These are phyloP conservation scores for Arthrinium phaeospermum DNA, from an alignment of 2,329 filamentous ascomycete genomes.

Conservation along the genomic window DNA sequence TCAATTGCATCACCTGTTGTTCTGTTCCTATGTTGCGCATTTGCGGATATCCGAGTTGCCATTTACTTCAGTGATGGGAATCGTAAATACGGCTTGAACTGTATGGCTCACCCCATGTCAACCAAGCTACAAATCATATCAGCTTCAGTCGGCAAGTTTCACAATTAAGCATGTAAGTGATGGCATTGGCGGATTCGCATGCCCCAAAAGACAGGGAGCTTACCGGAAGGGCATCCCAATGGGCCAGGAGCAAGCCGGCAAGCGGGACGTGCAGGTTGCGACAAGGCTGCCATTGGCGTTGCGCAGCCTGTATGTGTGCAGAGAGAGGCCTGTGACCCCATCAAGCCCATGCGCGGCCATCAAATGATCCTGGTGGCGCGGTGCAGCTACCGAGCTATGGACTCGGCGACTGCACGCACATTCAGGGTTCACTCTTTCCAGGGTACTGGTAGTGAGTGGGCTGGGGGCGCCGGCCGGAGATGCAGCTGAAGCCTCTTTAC, in stretches of 20 bases:
- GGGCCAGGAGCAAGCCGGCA: background rate
- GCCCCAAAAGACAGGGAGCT: background rate
- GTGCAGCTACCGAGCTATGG: too few species aligned
- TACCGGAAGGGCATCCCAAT: background rate
- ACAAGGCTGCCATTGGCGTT: constrained; percentile 10
- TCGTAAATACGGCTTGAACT: background rate
- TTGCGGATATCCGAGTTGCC: too few species aligned
- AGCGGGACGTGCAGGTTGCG: background rate
- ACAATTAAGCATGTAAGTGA: background rate
- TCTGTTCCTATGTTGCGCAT: too few species aligned
- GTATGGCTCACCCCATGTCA: background rate
- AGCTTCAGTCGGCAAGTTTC: background rate
- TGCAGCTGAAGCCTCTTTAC: background rate
- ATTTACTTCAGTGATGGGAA: background rate
- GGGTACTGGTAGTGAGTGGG: background rate
- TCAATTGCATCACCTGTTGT: background rate
- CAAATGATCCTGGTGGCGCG: background rate
- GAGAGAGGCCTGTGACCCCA: background rate
- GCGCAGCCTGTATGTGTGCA: background rate
- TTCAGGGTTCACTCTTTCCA: background rate
- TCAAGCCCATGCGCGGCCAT: background rate
- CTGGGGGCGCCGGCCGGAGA: background rate
- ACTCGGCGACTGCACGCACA: background rate
- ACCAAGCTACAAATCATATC: background rate
- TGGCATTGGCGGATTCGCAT: background rate